These are phyloP conservation scores for Rhodotorula diobovata DNA, from an alignment of 768 basidiomycete genomes.

Conservation along the genomic window DNA sequence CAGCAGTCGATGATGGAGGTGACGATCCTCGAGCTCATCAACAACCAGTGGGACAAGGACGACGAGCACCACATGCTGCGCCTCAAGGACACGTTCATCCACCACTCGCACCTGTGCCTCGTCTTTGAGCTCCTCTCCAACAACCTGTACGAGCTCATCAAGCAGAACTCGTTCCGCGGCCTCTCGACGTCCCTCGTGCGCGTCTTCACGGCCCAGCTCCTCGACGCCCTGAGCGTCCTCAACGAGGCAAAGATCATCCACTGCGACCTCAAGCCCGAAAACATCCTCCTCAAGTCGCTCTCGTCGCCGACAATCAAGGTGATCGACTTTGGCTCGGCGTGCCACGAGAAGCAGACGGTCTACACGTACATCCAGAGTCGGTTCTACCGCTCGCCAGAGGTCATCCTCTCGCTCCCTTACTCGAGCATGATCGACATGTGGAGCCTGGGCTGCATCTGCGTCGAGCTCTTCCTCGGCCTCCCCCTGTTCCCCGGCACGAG, in stretches of 20 bases:
- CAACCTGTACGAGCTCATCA: slow-evolving; percentile 98
- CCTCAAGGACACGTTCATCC: slow-evolving; percentile 91
- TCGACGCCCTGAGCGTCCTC: slow-evolving; percentile 85
- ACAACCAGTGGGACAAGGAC: slow-evolving; percentile 84
- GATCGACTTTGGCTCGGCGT: slow-evolving; percentile 98
- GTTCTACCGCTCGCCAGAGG: slow-evolving; percentile 97
- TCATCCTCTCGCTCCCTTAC: slow-evolving; percentile 88
- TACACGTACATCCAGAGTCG: slow-evolving; percentile 99
- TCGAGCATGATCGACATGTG: slow-evolving; percentile 98
- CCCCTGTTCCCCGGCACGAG: slow-evolving; percentile 97
- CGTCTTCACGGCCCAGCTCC: slow-evolving; percentile 91
- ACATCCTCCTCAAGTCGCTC: slow-evolving; percentile 93
- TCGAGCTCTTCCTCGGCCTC: slow-evolving; percentile 91
- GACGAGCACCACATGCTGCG: slow-evolving; percentile 97
- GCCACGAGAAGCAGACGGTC: slow-evolving; percentile 98
- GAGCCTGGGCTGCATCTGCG: slow-evolving; percentile 97
- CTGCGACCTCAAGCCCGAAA: slow-evolving; percentile 98
- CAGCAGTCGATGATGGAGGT: slow-evolving; percentile 99
- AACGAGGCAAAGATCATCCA: slow-evolving; percentile 96
- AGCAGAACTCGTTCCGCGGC: slow-evolving; percentile 99
- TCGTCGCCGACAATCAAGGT: slow-evolving; percentile 98
- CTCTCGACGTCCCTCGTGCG: slow-evolving; percentile 94
- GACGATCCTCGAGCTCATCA: slow-evolving; percentile 90
- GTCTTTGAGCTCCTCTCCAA: slow-evolving; percentile 96
- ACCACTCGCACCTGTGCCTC: slow-evolving; percentile 91